Evolutionary conservation across 305 asterid genomes (phyloP).

Genomic region (Solanum aculeatissimum): DNA sequence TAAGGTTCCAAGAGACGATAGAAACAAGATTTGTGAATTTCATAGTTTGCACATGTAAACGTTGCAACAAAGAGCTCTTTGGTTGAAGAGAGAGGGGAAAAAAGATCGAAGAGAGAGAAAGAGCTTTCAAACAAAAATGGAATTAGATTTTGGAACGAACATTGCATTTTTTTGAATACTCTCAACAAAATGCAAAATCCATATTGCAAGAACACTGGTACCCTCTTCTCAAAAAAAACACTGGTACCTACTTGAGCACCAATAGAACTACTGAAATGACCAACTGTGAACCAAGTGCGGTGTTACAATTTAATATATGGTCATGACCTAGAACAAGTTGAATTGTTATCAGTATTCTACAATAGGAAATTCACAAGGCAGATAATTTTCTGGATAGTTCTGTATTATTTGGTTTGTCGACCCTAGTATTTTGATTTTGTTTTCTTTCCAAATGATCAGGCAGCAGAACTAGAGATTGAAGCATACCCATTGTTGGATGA

Average conservation of each 20-base stretch:
- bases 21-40: background rate
- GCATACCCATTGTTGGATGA: conserved; percentile 96
- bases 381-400: background rate
- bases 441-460: conserved; percentile 32
- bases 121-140: background rate
- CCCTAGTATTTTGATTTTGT: background rate
- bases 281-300: background rate
- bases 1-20: background rate
- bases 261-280: background rate
- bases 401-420: background rate
- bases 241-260: background rate
- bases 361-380: background rate
- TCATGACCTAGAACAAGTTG: background rate
- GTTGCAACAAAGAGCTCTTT: background rate
- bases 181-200: background rate
- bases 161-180: background rate
- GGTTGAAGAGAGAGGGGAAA: background rate
- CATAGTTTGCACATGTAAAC: background rate
- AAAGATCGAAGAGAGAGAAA: background rate
- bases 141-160: background rate
- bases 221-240: no score
- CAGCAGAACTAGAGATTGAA: conserved; percentile 85
- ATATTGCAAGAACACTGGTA: background rate
- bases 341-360: background rate
- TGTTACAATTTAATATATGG: background rate